Conservation (phyloP, 2,329 filamentous ascomycete species). For the Ophiocordyceps australis region DNA sequence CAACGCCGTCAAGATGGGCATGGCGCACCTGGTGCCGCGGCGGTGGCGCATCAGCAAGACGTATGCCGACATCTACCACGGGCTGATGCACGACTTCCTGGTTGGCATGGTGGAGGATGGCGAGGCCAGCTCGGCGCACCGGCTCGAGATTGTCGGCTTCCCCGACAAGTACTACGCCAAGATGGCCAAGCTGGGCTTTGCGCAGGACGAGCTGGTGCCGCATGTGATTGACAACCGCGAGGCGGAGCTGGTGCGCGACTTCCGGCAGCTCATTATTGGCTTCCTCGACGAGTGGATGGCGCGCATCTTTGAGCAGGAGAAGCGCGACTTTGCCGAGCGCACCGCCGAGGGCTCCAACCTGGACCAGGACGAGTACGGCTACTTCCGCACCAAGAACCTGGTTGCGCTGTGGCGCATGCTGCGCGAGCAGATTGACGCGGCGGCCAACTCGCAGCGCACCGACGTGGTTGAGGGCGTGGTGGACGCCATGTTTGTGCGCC, state of each 20-base stretch:
- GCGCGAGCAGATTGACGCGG: constrained; percentile 75
- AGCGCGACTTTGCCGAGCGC: constrained; percentile 62
- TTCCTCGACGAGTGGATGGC: constrained; percentile 97
- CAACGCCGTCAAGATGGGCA: constrained; percentile 83
- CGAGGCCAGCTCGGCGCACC: constrained; percentile 68
- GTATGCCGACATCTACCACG: constrained; percentile 81
- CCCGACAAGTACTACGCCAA: constrained; percentile 91
- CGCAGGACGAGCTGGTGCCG: constrained; percentile 56
- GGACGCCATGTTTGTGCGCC: constrained; percentile 82
- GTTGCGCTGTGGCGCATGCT: constrained; percentile 97
- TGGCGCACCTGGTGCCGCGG: constrained; percentile 80
- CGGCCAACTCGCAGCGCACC: constrained; percentile 64
- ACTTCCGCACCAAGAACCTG: constrained; percentile 80
- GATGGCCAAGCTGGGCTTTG: constrained; percentile 78
- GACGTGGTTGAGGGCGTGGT: constrained; percentile 92
- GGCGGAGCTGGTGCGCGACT: constrained; percentile 79
- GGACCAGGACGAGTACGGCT: constrained; percentile 75
- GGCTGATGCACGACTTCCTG: constrained; percentile 88
- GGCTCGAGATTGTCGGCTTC: constrained; percentile 87
- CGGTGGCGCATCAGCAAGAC: constrained; percentile 93
- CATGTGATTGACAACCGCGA: constrained; percentile 86
- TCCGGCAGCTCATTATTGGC: constrained; percentile 86
- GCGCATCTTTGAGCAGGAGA: constrained; percentile 70
- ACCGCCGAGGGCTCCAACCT: constrained; percentile 57
- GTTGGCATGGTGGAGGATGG: constrained; percentile 68